Evolutionary conservation across 805 yeast genomes (phyloP).

Genomic region (Zygoascus flipseniorum): DNA sequence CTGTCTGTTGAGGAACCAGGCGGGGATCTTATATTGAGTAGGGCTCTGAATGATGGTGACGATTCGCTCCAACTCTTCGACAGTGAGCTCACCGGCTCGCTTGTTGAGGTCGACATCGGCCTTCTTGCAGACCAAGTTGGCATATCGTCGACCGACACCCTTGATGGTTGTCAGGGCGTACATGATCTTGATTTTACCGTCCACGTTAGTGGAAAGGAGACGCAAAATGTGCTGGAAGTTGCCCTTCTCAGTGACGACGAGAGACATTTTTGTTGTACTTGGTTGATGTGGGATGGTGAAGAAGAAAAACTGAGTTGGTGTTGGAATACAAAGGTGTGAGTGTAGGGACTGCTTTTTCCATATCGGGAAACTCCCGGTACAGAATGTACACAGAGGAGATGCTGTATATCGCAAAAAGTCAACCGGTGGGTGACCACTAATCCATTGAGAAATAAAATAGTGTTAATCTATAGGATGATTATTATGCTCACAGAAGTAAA

Average conservation of each 20-base stretch:
- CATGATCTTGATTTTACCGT: conserved; percentile 99
- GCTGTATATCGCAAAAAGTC: too few relatives aligned
- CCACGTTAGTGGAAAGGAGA: conserved; percentile 99
- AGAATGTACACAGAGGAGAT: not conserved
- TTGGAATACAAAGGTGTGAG: not conserved
- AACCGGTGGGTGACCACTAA: too few relatives aligned
- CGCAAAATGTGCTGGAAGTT: conserved; percentile 99
- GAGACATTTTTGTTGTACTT: conserved; percentile 49
- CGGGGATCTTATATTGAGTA: conserved; percentile 97
- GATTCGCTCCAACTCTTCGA: conserved; percentile 99
- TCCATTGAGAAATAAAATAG: too few relatives aligned
- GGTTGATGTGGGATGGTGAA: not conserved
- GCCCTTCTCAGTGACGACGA: conserved; percentile 98
- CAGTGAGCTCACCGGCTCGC: conserved; percentile 99
- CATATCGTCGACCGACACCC: conserved; percentile 99
- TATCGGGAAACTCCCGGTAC: not conserved
- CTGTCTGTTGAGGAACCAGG: conserved; percentile 99
- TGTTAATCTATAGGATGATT: too few relatives aligned
- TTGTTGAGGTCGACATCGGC: conserved; percentile 97
- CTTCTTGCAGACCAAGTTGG: conserved; percentile 99
- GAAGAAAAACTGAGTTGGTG: conserved; percentile 2
- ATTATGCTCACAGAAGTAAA: too few relatives aligned
- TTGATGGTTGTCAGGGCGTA: conserved; percentile 99
- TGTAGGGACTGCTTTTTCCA: not conserved
- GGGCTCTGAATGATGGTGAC: conserved; percentile 99